Conservation (phyloP, 495 filamentous ascomycete species). For the Cenococcum geophilum region DNA sequence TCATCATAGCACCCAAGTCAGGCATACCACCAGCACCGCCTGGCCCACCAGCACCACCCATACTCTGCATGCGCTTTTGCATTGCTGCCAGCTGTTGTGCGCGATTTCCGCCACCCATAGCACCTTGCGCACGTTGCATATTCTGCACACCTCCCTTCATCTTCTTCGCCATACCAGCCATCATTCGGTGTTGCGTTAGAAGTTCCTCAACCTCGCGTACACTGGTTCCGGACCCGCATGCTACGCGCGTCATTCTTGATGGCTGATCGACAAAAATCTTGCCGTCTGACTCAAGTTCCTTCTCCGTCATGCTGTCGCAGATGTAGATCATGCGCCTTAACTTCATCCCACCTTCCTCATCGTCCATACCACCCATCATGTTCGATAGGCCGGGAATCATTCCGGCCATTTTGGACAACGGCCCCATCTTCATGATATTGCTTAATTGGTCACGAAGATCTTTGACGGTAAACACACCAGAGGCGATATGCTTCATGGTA, state of each 20-base stretch:
- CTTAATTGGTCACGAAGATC: constrained; percentile 92
- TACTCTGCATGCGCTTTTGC: constrained; percentile 89
- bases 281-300: constrained; percentile 90
- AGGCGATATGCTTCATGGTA: constrained; percentile 96
- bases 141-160: constrained; percentile 95
- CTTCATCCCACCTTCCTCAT: constrained; percentile 88
- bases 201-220: constrained; percentile 96
- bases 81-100: constrained; percentile 93
- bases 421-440: constrained; percentile 99
- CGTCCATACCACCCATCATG: constrained; percentile 91
- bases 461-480: constrained; percentile 91
- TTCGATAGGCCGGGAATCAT: constrained; percentile 96
- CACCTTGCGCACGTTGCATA: constrained; percentile 88
- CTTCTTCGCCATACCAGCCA: constrained; percentile 99
- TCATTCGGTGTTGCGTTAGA: constrained; percentile 96
- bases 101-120: constrained; percentile 80
- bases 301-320: constrained; percentile 93
- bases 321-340: constrained; percentile 99
- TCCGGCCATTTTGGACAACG: constrained; percentile 91
- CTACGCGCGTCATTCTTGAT: constrained; percentile 88
- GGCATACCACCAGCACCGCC: constrained; percentile 46
- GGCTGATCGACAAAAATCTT: constrained; percentile 91
- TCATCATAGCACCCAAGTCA: constrained; percentile 79
- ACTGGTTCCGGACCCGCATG: constrained; percentile 78
- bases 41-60: constrained; percentile 62